phyloP scores from a whole-genome alignment of 192 early-diverging fungal genomes.

The Pecoramyces ruminantium region DNA sequence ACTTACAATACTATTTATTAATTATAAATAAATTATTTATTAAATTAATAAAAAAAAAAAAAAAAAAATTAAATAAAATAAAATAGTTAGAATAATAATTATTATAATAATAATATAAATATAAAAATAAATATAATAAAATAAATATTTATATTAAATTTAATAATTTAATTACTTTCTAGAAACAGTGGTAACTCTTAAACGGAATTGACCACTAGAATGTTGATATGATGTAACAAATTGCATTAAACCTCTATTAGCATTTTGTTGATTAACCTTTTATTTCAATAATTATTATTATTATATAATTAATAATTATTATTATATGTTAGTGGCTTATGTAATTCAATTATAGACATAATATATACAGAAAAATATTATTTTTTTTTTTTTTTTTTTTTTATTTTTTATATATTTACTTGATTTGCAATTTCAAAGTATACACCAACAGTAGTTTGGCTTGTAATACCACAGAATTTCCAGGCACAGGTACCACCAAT shows the following conservation, averaged over 20 bases:
- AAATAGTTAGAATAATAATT: no score
- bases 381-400: no score
- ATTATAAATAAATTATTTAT: neutral
- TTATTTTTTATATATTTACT: no score
- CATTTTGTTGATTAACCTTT: no score
- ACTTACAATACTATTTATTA: constrained; percentile 39
- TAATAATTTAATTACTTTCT: constrained; percentile 40
- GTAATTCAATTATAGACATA: no score
- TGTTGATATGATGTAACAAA: constrained; percentile 95
- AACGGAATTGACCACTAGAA: constrained; percentile 66
- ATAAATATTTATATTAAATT: neutral
- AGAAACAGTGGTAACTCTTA: constrained; percentile 89
- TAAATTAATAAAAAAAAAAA: no score
- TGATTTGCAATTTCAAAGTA: constrained; percentile 87
- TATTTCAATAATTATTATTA: no score
- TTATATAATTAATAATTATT: no score
- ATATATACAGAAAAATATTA: no score
- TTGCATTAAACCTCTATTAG: constrained; percentile 65
- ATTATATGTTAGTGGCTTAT: no score
- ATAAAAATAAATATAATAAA: no score
- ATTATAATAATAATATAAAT: neutral
- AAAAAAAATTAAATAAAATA: neutral
- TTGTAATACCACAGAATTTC: constrained; percentile 78
- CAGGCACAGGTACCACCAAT: constrained; percentile 87
- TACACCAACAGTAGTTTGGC: constrained; percentile 69